Evolutionary conservation across 176 grass and related monocot genomes (phyloP), one percentile per base, ranked within the genome.

Genomic region (Canna indica): DNA sequence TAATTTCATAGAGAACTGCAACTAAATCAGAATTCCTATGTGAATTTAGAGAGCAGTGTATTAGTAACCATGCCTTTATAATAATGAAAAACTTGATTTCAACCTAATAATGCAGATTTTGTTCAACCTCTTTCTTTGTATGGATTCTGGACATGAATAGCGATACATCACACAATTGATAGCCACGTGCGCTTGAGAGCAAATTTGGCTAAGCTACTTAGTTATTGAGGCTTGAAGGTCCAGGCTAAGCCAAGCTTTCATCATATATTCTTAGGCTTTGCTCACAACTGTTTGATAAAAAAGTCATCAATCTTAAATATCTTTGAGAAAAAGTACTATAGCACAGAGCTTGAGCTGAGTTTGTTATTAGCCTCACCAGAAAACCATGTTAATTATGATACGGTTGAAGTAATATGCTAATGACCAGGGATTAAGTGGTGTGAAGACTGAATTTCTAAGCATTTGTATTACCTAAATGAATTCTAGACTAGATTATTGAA

Each of bases 401-500:
- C 36, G 16, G 4, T 50, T 20, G 47, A 50, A 18, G 47, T 50
- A 50, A 50, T 15, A 50, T 17, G 11, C 16, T 20, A 50, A 50
- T 50, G 47, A 50, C 47, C 18, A 50, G 18, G 5, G 47, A 18
- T 18, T 22, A 4, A n/a, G n/a, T n/a, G 34, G 30, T 36, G 33
- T 17, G 31, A 28, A 36, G 15, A 6, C 8, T 16, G 31, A 64
- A 64, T 18, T 64, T 22, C 16, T 34, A 32, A 36, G 28, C 10
- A 7, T 35, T 36, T 64, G 60, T 35, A 64, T 7, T 8, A 22
- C 60, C 31, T 64, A 35, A 17, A 28, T 35, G 14, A 18, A 34
- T 12, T 75, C 27, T 74, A 27, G 44, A 68, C 32, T 77, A 30
- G 28, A 53, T 22, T 39, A 72, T 54, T 72, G 53, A 32, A 77